Conservation (phyloP, 1,139 yeast species). For the Yarrowia galli region DNA sequence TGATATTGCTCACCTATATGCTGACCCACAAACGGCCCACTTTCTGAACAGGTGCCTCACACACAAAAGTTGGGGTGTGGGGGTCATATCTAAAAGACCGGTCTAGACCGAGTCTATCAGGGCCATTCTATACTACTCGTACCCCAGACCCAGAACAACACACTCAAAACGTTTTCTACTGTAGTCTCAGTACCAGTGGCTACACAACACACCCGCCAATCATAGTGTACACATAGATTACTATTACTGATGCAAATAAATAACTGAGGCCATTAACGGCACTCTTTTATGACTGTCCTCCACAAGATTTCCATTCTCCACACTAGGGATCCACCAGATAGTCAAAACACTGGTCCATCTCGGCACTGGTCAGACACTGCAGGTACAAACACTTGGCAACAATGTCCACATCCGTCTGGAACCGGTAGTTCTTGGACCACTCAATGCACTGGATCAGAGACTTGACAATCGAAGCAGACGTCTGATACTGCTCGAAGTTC, state of each 20-base stretch:
- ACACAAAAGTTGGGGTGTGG: too few relatives aligned
- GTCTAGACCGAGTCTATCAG: too few relatives aligned
- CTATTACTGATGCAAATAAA: conserved; percentile 38
- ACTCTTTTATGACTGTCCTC: conserved; percentile 22
- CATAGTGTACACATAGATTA: conserved; percentile 25
- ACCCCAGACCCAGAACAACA: too few relatives aligned
- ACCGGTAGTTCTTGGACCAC: conserved; percentile 73
- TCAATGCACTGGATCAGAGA: conserved; percentile 82
- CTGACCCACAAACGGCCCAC: too few relatives aligned
- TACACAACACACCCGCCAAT: not conserved
- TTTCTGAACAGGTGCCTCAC: too few relatives aligned
- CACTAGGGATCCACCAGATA: conserved; percentile 20
- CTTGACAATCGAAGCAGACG: conserved; percentile 79
- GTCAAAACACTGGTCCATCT: conserved; percentile 61
- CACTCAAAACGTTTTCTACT: too few relatives aligned
- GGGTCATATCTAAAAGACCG: too few relatives aligned
- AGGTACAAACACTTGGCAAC: conserved; percentile 85
- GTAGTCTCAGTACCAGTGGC: too few relatives aligned
- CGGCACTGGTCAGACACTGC: conserved; percentile 76
- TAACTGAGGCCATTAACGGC: conserved; percentile 19
- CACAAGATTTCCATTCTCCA: too few relatives aligned
- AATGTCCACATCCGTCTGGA: conserved; percentile 62
- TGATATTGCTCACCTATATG: too few relatives aligned
- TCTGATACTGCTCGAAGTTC: conserved; percentile 79
- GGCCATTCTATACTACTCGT: too few relatives aligned